phyloP scores from a whole-genome alignment of 768 basidiomycete species.

The Boletellus emodensis region DNA sequence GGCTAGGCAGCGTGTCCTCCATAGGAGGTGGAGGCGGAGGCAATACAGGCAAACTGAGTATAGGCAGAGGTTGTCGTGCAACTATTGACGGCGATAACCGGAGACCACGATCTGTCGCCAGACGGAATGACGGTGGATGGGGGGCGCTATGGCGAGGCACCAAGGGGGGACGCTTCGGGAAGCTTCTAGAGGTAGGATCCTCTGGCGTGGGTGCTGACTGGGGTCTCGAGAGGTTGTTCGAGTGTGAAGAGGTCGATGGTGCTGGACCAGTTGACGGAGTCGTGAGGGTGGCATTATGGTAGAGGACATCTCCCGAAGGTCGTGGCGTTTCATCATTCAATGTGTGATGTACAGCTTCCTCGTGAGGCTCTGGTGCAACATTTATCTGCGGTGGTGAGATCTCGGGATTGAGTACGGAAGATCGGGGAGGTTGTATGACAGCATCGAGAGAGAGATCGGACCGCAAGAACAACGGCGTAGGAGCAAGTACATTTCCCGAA shows the following conservation, averaged over 20 bases:
- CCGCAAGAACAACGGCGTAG: conserved; percentile 12
- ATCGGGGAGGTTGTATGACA: conserved; percentile 6
- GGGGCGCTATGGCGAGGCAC: conserved; percentile 10
- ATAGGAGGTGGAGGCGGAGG: conserved; percentile 27
- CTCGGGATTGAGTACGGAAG: conserved; percentile 1
- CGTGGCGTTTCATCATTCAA: conserved; percentile 16
- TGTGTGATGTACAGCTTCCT: conserved; percentile 6
- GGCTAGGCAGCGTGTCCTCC: conserved; percentile 9
- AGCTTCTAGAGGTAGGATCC: not conserved
- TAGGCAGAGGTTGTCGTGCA: conserved; percentile 42
- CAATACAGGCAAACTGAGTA: conserved; percentile 49
- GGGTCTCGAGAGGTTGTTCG: not conserved
- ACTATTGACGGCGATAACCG: conserved; percentile 45
- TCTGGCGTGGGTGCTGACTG: not conserved
- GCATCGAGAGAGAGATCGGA: conserved; percentile 8
- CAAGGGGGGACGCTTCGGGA: conserved; percentile 5
- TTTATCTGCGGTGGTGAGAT: conserved; percentile 5
- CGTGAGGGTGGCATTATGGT: conserved; percentile 12
- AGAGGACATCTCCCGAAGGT: conserved; percentile 2
- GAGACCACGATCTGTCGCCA: conserved; percentile 34
- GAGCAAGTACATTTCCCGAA: conserved; percentile 11
- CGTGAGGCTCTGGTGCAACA: not conserved
- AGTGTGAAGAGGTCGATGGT: conserved; percentile 1
- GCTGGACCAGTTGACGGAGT: not conserved
- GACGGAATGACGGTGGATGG: conserved; percentile 20